A percentile compares a stretch with the other conserved stretches of the same genome.
Conservation (phyloP, 176 grass and related monocot species). For the Oryza australiensis region DNA sequence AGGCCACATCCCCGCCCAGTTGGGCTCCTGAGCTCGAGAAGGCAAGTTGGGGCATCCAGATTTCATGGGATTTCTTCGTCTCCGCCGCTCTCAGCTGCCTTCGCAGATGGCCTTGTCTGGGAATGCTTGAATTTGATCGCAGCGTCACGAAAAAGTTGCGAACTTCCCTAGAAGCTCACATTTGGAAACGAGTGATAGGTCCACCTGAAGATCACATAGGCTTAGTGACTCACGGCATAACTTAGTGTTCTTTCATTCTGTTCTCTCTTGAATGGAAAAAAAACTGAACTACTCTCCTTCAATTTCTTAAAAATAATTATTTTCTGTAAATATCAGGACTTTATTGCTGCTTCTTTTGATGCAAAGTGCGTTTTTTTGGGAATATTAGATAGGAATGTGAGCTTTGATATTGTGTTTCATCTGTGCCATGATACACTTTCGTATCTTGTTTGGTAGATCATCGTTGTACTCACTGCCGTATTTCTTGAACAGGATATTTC, state of each 20-base stretch:
- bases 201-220: neutral
- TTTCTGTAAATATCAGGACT: neutral
- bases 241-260: neutral
- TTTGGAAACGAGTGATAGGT: neutral
- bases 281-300: neutral
- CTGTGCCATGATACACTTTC: neutral
- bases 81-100: neutral
- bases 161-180: neutral
- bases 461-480: constrained; percentile 15
- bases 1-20: neutral
- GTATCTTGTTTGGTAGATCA: constrained; percentile 22
- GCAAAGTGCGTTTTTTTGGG: neutral
- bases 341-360: neutral
- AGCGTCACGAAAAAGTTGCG: neutral
- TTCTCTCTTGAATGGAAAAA: neutral
- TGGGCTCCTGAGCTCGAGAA: neutral
- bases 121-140: neutral
- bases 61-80: neutral
- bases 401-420: constrained; percentile 17
- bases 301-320: neutral
- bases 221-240: neutral
- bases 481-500: constrained; percentile 33
- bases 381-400: neutral
- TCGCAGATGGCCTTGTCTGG: neutral
- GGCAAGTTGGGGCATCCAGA: neutral